Evolutionary conservation across 2,329 filamentous ascomycete species (phyloP).

Genomic region (Colletotrichum chlorophyti): DNA sequence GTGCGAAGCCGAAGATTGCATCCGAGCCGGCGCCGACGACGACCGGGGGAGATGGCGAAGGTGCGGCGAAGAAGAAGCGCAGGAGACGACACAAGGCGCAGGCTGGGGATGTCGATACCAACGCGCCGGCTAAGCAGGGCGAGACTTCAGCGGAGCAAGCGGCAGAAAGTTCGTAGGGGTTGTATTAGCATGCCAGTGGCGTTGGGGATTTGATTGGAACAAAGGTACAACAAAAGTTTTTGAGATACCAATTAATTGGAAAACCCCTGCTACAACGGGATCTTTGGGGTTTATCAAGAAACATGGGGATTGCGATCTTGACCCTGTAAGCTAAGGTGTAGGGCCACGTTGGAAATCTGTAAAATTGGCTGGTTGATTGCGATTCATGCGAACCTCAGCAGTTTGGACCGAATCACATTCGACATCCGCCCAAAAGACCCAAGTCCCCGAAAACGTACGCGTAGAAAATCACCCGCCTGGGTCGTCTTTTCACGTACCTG

Average conservation of each 20-base stretch:
- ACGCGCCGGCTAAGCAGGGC: slow-evolving; percentile 35
- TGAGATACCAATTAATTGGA: slow-evolving; percentile 24
- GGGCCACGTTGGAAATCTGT: too few relatives aligned
- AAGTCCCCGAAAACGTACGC: too few relatives aligned
- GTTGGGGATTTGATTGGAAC: slow-evolving; percentile 25
- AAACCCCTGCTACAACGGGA: not conserved
- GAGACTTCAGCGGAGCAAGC: slow-evolving; percentile 24
- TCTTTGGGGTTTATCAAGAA: not conserved
- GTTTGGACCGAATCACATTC: not conserved
- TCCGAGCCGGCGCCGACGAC: slow-evolving; percentile 30
- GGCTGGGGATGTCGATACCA: slow-evolving; percentile 35
- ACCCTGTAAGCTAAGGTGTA: too few relatives aligned
- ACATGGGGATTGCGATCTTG: too few relatives aligned
- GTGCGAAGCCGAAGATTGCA: slow-evolving; percentile 32
- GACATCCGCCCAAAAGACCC: not conserved
- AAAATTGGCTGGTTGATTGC: too few relatives aligned
- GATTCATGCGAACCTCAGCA: too few relatives aligned
- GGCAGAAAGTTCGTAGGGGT: slow-evolving; percentile 12
- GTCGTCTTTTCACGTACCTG: not conserved
- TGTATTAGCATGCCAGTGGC: slow-evolving; percentile 12
- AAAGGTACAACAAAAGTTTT: slow-evolving; percentile 23
- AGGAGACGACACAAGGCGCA: slow-evolving; percentile 43
- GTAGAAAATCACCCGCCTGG: too few relatives aligned
- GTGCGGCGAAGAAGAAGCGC: slow-evolving; percentile 42
- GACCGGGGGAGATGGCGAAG: slow-evolving; percentile 30